Evolutionary conservation across 1,284 basidiomycete genomes (phyloP).

Genomic region (Hypsizygus ulmarius): DNA sequence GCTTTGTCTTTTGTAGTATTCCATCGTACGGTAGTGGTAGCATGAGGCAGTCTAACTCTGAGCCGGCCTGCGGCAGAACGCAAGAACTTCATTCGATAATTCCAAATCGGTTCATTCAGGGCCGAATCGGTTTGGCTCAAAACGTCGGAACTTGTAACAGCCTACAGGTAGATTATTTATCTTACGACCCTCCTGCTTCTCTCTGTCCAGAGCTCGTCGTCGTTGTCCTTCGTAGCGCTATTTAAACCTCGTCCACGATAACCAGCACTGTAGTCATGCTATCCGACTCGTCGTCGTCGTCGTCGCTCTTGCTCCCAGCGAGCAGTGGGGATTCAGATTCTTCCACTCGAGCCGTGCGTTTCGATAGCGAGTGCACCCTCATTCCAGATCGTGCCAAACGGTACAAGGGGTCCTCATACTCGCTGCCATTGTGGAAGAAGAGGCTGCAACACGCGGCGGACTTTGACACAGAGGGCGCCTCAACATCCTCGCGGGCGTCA

Average conservation of each 20-base stretch:
- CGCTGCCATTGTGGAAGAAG: constrained; percentile 60
- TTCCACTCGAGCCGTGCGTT: constrained; percentile 48
- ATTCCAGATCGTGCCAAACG: constrained; percentile 56
- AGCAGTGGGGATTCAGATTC: constrained; percentile 9
- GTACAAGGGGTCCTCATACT: constrained; percentile 53
- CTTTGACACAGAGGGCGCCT: constrained; percentile 28
- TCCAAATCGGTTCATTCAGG: constrained; percentile 16
- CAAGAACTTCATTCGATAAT: too few relatives aligned
- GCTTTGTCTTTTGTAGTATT: too few relatives aligned
- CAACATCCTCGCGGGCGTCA: constrained; percentile 19
- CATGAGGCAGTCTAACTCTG: too few relatives aligned
- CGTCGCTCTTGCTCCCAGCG: constrained; percentile 11
- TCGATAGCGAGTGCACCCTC: constrained; percentile 63
- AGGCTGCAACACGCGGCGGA: constrained; percentile 22
- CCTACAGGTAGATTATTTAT: constrained; percentile 9
- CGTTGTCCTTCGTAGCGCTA: constrained; percentile 1
- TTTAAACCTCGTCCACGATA: constrained; percentile 18
- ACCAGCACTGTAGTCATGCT: constrained; percentile 13
- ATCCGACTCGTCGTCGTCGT: constrained; percentile 8
- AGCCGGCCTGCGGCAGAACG: too few relatives aligned
- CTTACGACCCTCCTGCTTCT: constrained; percentile 16
- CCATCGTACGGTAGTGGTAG: too few relatives aligned
- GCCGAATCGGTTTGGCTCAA: constrained; percentile 3
- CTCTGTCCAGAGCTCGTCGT: background rate
- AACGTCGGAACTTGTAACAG: too few relatives aligned